A percentile compares a stretch with the other conserved stretches of the same genome.
These are phyloP conservation scores for Pythium scleroteichum DNA, from an alignment of 352 stramenopile species.

Conservation along the genomic window DNA sequence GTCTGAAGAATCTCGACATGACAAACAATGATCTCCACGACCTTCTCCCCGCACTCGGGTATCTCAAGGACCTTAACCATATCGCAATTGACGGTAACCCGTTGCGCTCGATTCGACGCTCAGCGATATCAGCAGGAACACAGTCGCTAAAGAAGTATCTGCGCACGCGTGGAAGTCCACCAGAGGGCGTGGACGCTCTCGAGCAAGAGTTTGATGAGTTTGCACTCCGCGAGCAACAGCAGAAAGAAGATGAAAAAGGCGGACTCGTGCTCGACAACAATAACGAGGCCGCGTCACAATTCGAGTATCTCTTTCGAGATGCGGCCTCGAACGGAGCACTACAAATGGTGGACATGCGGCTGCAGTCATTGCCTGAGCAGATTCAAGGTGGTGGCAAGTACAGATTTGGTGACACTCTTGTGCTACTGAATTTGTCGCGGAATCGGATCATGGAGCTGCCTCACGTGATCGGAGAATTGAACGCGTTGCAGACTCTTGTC, in stretches of 20 bases:
- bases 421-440: slow-evolving; percentile 72
- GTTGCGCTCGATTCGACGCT: slow-evolving; percentile 68
- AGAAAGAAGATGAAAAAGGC: slow-evolving; percentile 39
- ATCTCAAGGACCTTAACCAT: slow-evolving; percentile 75
- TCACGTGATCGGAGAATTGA: slow-evolving; percentile 49
- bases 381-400: slow-evolving; percentile 48
- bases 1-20: slow-evolving; percentile 79
- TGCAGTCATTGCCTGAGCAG: slow-evolving; percentile 43
- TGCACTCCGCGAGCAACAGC: slow-evolving; percentile 41
- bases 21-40: slow-evolving; percentile 85
- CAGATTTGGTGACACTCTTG: slow-evolving; percentile 49
- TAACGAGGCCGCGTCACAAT: slow-evolving; percentile 23
- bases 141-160: slow-evolving; percentile 84
- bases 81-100: slow-evolving; percentile 79
- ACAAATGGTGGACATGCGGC: slow-evolving; percentile 57
- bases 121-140: slow-evolving; percentile 61
- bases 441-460: slow-evolving; percentile 55
- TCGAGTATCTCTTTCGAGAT: slow-evolving; percentile 73
- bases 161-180: slow-evolving; percentile 65
- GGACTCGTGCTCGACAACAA: slow-evolving; percentile 22
- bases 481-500: slow-evolving; percentile 61
- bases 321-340: slow-evolving; percentile 54
- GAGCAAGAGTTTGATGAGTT: slow-evolving; percentile 81
- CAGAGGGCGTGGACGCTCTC: slow-evolving; percentile 54
- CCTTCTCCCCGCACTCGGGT: slow-evolving; percentile 67